These are phyloP conservation scores for Penicillium desertorum DNA, from an alignment of 495 filamentous ascomycete species.

Conservation along the genomic window DNA sequence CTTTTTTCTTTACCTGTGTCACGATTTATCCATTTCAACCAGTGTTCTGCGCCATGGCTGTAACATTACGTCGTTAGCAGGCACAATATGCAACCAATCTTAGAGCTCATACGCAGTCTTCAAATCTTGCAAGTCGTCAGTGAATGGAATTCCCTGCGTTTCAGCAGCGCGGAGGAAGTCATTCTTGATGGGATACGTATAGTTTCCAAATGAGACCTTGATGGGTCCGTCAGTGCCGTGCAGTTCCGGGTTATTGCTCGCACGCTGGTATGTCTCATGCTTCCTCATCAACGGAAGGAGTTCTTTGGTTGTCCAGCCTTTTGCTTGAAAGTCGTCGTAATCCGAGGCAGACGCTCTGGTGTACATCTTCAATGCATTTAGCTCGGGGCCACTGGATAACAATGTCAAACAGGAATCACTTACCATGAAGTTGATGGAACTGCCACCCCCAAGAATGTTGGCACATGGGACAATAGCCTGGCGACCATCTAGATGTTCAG, in stretches of 20 bases:
- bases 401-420: slow-evolving; percentile 2
- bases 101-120: slow-evolving; percentile 52
- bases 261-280: slow-evolving; percentile 79
- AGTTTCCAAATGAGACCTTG: slow-evolving; percentile 81
- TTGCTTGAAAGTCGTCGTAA: slow-evolving; percentile 80
- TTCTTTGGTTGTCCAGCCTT: slow-evolving; percentile 79
- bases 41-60: slow-evolving; percentile 42
- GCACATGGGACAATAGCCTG: slow-evolving; percentile 77
- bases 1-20: slow-evolving; percentile 46
- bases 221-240: slow-evolving; percentile 82
- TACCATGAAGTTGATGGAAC: slow-evolving; percentile 82
- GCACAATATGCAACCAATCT: no score
- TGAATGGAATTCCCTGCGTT: slow-evolving; percentile 70
- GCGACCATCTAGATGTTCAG: slow-evolving; percentile 68
- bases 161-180: slow-evolving; percentile 80
- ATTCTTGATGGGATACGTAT: slow-evolving; percentile 69
- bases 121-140: slow-evolving; percentile 69
- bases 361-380: slow-evolving; percentile 62
- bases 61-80: not conserved
- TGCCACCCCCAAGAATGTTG: slow-evolving; percentile 74
- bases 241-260: slow-evolving; percentile 70
- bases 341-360: slow-evolving; percentile 78
- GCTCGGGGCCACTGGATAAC: not conserved
- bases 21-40: slow-evolving; percentile 69
- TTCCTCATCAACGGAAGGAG: slow-evolving; percentile 79